Percentiles rank a stretch among this genome's conserved stretches.
Conservation (phyloP, 2,329 filamentous ascomycete genomes). For the Apiospora pterosperma region DNA sequence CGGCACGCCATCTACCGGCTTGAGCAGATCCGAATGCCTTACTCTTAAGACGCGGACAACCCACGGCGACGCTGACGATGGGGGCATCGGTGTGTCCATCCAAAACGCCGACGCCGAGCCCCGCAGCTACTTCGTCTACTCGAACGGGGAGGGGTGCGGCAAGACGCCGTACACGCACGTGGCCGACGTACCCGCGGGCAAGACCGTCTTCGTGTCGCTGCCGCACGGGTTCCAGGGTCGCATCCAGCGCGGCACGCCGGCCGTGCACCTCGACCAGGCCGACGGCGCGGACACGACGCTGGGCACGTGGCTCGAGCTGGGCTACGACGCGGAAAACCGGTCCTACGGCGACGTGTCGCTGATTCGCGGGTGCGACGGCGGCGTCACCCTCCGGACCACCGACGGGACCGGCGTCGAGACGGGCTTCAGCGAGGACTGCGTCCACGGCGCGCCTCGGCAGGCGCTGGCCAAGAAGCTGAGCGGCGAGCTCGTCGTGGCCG, state of each 20-base stretch:
- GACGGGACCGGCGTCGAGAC: slow-evolving; percentile 6
- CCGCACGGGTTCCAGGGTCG: slow-evolving; percentile 15
- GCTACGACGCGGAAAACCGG: slow-evolving; percentile 6
- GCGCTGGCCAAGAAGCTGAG: background rate
- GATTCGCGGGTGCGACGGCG: slow-evolving; percentile 17
- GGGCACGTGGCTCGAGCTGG: slow-evolving; percentile 16
- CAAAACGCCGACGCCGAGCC: slow-evolving; percentile 10
- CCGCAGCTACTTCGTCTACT: slow-evolving; percentile 16
- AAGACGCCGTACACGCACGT: slow-evolving; percentile 11
- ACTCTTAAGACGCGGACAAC: background rate
- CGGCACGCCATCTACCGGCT: background rate
- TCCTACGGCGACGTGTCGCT: slow-evolving; percentile 15
- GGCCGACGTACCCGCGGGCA: slow-evolving; percentile 3
- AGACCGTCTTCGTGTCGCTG: slow-evolving; percentile 12
- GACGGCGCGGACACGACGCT: slow-evolving; percentile 10
- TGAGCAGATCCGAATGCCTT: background rate
- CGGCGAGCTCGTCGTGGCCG: background rate
- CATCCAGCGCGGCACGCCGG: slow-evolving; percentile 13
- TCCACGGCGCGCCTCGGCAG: background rate
- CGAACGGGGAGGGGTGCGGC: slow-evolving; percentile 17
- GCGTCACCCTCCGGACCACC: slow-evolving; percentile 7
- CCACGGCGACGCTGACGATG: background rate
- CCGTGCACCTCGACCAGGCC: slow-evolving; percentile 8
- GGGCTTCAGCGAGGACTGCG: slow-evolving; percentile 10
- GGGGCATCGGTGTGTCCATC: slow-evolving; percentile 11